Base-by-base conservation (phyloP, 345 rosid genomes). In the Theobroma cacao region DNA sequence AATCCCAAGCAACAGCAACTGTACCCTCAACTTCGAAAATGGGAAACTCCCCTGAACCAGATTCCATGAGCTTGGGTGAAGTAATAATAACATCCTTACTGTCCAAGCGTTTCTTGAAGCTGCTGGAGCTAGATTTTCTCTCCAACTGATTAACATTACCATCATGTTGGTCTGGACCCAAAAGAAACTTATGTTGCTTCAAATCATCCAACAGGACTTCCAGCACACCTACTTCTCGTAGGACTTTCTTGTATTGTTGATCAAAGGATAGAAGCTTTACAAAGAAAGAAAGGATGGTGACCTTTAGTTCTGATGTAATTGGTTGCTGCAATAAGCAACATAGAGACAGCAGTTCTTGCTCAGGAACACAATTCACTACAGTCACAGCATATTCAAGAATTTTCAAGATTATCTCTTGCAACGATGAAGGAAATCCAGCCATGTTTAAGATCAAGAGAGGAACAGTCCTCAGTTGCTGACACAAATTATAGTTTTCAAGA, bases 301-400 rank as follows among this genome's bases (percentile, higher is more conserved):
- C 92, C 95, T 97, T 97, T 78, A 97, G 78, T 73, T 93, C 93
- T 63, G 99, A 86, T 72, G 98, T 79, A 59, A 97, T 94, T 74
- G 94, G 94, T 81, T 97, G 99, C 89, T 97, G 99, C 89, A 97
- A 81, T 76, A 97, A 88, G 91, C 99, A 97, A 85, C 98, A 94
- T 59, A 97, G 93, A 59, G 99, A 94, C 82, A 97, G 90, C 86
- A 97, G 79, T 81, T 97, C 99, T 85, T 97, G 99, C 89, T 97
- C 99, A 38, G 99, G 99, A 77, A 97, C 91, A 82, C 99, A 97
- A 86, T 91, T 97, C 83, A 93, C 98, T 75, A 97, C 98, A 36
- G 99, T 97, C 76, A 97, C 99, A 75, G 99, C 98, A 83, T 94
- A 94, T 79, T 94, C 98, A 84, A 97, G 98, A 86, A 97, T 97